Conservation (phyloP, 1,284 basidiomycete genomes). For the Moniliophthora roreri region DNA sequence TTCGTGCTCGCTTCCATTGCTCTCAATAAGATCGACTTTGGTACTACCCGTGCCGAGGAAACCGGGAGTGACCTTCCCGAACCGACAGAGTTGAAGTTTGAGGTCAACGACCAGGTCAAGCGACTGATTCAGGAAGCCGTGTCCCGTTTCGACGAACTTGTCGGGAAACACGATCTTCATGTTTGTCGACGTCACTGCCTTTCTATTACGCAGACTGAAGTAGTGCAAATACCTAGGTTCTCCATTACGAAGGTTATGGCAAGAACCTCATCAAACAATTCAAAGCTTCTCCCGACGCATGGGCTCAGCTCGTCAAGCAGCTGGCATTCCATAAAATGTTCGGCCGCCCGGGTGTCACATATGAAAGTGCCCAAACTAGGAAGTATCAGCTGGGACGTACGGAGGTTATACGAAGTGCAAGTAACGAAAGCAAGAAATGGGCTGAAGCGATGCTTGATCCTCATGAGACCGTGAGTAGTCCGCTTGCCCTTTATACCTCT, state of each 20-base stretch:
- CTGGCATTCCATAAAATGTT: constrained; percentile 91
- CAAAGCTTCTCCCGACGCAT: constrained; percentile 91
- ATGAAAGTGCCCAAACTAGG: constrained; percentile 94
- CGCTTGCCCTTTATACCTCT: background rate
- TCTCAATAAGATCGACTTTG: constrained; percentile 77
- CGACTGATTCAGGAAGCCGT: constrained; percentile 57
- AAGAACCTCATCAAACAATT: constrained; percentile 88
- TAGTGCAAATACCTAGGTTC: constrained; percentile 43
- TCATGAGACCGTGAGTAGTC: constrained; percentile 44
- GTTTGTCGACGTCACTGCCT: constrained; percentile 38
- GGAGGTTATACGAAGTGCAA: constrained; percentile 90
- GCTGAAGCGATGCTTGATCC: constrained; percentile 85
- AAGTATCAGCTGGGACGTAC: constrained; percentile 92
- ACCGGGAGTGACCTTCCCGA: constrained; percentile 48
- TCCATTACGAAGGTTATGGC: constrained; percentile 92
- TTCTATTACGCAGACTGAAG: background rate
- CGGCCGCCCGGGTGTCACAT: constrained; percentile 80
- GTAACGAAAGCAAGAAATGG: constrained; percentile 84
- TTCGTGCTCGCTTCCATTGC: constrained; percentile 84
- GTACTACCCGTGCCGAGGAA: constrained; percentile 40
- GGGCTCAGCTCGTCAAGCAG: constrained; percentile 95
- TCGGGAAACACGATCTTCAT: constrained; percentile 80
- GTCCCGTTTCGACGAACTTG: constrained; percentile 74
- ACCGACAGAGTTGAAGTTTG: constrained; percentile 74
- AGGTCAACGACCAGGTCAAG: constrained; percentile 60